phyloP scores from a whole-genome alignment of 768 basidiomycete genomes.

The Pleurotus citrinopileatus region DNA sequence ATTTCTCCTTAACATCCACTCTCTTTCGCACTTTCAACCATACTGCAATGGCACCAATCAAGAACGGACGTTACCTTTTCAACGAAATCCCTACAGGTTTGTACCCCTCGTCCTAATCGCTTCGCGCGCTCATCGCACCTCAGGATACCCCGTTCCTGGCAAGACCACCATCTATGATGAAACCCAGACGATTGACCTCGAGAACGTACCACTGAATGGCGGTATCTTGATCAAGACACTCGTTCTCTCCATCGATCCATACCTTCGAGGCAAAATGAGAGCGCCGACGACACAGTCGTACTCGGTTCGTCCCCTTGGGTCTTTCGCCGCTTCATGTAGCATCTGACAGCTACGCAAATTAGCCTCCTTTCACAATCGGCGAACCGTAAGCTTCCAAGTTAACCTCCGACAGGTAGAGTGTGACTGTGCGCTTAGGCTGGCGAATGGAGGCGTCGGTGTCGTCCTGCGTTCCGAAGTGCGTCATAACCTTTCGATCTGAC shows the following conservation, averaged over 20 bases:
- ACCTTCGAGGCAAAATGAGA: slow-evolving; percentile 36
- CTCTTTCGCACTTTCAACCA: no score
- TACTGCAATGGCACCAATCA: slow-evolving; percentile 28
- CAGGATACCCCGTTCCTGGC: slow-evolving; percentile 21
- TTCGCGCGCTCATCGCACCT: no score
- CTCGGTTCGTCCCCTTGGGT: slow-evolving; percentile 13
- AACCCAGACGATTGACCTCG: slow-evolving; percentile 40
- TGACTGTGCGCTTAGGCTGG: slow-evolving; percentile 13
- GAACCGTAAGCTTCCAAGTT: slow-evolving; percentile 20
- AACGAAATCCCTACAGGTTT: slow-evolving; percentile 7
- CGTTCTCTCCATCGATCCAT: slow-evolving; percentile 44
- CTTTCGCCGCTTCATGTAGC: neutral
- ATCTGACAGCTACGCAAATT: neutral
- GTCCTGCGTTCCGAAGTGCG: slow-evolving; percentile 19
- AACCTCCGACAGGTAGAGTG: no score
- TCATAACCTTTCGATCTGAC: no score
- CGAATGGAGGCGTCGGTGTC: slow-evolving; percentile 18
- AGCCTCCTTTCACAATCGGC: slow-evolving; percentile 17
- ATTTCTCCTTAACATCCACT: no score
- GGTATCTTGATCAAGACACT: slow-evolving; percentile 43
- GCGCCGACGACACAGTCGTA: slow-evolving; percentile 17
- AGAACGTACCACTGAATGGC: slow-evolving; percentile 32
- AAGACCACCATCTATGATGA: slow-evolving; percentile 37
- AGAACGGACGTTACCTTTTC: slow-evolving; percentile 7
- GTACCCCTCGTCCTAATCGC: neutral